Conservation (phyloP, 345 rosid species). For the Gossypium ekmanianum region DNA sequence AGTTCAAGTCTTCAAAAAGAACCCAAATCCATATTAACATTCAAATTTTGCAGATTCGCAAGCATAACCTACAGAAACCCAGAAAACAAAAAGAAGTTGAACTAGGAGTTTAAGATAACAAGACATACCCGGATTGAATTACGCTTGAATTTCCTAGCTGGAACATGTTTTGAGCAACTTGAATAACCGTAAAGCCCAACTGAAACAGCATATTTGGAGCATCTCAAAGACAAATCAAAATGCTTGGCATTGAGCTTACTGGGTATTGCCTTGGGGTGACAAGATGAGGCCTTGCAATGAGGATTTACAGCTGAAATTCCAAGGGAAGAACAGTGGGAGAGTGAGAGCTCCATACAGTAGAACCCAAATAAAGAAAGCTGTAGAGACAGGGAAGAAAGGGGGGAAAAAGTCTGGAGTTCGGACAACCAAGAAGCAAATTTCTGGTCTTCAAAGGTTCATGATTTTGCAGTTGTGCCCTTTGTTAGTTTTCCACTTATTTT, state of each 20-base stretch:
- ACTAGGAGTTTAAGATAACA: not conserved
- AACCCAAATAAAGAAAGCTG: not conserved
- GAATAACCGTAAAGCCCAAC: constrained; percentile 20
- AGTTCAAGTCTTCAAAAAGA: constrained; percentile 1
- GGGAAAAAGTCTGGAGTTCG: not conserved
- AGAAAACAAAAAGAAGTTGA: not conserved
- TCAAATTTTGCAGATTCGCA: not conserved
- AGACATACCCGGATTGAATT: constrained; percentile 41
- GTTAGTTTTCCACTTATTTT: not conserved
- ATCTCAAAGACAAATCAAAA: constrained; percentile 16
- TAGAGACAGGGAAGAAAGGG: not conserved
- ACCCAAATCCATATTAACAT: not conserved
- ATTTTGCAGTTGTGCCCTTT: not conserved
- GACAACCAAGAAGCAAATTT: not conserved
- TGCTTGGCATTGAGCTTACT: constrained; percentile 13
- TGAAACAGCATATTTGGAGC: constrained; percentile 12
- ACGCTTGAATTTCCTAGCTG: constrained; percentile 18
- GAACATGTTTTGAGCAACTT: constrained; percentile 22
- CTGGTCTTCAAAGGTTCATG: constrained; percentile 9
- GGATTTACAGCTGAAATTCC: constrained; percentile 29
- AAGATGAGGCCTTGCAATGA: constrained; percentile 20
- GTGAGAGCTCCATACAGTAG: constrained; percentile 42
- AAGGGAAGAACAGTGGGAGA: constrained; percentile 24
- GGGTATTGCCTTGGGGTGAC: constrained; percentile 16
- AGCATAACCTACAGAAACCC: constrained; percentile 1